Conservation (phyloP, 148 eudicot species). For the Vaccinium darrowii region DNA sequence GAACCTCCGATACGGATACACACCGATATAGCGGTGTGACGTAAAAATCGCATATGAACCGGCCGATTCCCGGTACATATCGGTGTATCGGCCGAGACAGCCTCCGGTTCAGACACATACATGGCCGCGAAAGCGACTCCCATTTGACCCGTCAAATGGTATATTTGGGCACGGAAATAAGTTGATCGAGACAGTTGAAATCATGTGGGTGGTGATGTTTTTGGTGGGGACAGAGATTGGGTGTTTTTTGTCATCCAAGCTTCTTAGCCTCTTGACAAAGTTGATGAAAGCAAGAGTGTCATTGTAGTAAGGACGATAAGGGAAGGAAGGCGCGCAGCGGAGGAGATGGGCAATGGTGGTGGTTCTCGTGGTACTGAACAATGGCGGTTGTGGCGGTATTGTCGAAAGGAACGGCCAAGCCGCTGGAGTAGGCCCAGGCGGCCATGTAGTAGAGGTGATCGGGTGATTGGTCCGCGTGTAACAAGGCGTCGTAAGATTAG, state of each 20-base stretch:
- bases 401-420: neutral
- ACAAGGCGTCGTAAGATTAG: conserved; percentile 14
- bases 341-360: conserved; percentile 5
- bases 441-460: conserved; percentile 34
- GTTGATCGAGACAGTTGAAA: conserved; percentile 27
- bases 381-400: conserved; percentile 41
- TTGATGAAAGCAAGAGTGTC: conserved; percentile 28
- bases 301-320: conserved; percentile 27
- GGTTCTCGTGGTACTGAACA: conserved; percentile 9
- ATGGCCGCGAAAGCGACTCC: too few relatives aligned
- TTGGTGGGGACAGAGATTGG: conserved; percentile 29
- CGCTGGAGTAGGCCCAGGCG: conserved; percentile 21
- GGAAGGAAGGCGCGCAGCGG: conserved; percentile 8
- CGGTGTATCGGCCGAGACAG: too few relatives aligned
- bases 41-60: too few relatives aligned
- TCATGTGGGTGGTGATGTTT: conserved; percentile 16
- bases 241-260: conserved; percentile 14
- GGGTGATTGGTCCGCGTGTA: neutral
- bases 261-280: conserved; percentile 22
- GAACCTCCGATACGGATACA: too few relatives aligned
- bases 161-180: neutral
- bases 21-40: too few relatives aligned
- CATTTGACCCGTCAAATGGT: too few relatives aligned
- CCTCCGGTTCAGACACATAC: too few relatives aligned
- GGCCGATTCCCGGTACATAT: too few relatives aligned